These are phyloP conservation scores for Pestalotiopsis sp. DNA, from an alignment of 2,329 filamentous ascomycete genomes.

Conservation along the genomic window DNA sequence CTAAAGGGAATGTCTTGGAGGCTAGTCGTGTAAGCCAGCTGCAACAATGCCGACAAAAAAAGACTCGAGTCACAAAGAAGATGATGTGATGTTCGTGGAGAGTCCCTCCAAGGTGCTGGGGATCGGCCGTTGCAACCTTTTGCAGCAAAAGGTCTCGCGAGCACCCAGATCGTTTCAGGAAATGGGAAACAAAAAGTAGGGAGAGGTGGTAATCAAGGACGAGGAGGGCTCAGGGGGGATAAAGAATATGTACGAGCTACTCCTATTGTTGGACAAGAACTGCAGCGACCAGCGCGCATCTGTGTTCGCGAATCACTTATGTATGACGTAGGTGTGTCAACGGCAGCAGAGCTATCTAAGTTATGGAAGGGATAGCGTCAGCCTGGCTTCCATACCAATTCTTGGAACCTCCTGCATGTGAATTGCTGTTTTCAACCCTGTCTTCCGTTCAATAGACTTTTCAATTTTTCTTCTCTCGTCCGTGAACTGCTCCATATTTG, in stretches of 20 bases:
- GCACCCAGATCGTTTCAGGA: not conserved
- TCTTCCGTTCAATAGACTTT: not conserved
- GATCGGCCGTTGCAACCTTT: not conserved
- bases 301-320: slow-evolving; percentile 10
- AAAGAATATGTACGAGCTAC: not conserved
- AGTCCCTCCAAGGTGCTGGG: not conserved
- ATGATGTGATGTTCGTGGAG: not conserved
- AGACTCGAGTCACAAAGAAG: not conserved
- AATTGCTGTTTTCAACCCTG: slow-evolving; percentile 2
- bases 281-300: not conserved
- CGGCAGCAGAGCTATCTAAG: not conserved
- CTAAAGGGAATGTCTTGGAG: not conserved
- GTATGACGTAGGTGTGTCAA: slow-evolving; percentile 21
- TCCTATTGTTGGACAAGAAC: slow-evolving; percentile 3
- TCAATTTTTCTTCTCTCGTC: not conserved
- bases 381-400: not conserved
- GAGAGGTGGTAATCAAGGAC: not conserved
- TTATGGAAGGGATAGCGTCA: slow-evolving; percentile 5
- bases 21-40: not conserved
- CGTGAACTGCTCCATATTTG: not conserved
- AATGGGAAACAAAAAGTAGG: not conserved
- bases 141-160: not conserved
- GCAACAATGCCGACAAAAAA: not conserved
- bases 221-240: not conserved
- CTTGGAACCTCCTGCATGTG: slow-evolving; percentile 3